phyloP scores from a whole-genome alignment of 2,329 filamentous ascomycete species.

The Scopulariopsis brevicaulis region DNA sequence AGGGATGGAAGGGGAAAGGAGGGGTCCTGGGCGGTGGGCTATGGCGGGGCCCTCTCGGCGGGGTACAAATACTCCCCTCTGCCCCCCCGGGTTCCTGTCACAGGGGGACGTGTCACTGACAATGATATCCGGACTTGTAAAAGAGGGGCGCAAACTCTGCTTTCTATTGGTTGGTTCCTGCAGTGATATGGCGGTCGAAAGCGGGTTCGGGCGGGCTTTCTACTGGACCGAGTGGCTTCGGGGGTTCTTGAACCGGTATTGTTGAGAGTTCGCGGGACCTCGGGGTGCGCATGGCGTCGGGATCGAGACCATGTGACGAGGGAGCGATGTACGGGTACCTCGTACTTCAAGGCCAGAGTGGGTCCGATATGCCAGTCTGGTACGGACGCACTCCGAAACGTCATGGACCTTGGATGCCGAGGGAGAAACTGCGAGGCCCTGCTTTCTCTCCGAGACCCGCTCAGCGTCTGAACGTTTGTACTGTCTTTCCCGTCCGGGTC shows the following conservation, averaged over 20 bases:
- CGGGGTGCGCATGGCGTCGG: neutral
- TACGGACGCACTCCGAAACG: no score
- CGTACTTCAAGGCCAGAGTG: neutral
- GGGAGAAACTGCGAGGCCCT: no score
- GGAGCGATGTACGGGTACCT: neutral
- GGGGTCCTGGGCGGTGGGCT: neutral
- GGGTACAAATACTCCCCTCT: neutral
- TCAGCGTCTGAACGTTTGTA: no score
- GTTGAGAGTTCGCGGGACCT: neutral
- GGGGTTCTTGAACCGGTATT: neutral
- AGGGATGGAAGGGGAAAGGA: slow-evolving; percentile 1
- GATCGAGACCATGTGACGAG: neutral
- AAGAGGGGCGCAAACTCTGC: neutral
- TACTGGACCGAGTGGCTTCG: neutral
- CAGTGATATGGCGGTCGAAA: neutral
- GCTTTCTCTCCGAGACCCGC: no score
- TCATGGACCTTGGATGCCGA: no score
- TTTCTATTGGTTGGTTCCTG: neutral
- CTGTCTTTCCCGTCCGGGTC: no score
- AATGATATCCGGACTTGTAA: neutral
- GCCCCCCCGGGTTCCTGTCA: neutral
- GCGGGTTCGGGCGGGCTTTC: no score
- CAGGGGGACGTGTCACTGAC: neutral
- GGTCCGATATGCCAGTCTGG: no score
- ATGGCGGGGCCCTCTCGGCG: neutral